phyloP scores from a whole-genome alignment of 768 basidiomycete genomes.

The Candolleomyces aberdarensis region DNA sequence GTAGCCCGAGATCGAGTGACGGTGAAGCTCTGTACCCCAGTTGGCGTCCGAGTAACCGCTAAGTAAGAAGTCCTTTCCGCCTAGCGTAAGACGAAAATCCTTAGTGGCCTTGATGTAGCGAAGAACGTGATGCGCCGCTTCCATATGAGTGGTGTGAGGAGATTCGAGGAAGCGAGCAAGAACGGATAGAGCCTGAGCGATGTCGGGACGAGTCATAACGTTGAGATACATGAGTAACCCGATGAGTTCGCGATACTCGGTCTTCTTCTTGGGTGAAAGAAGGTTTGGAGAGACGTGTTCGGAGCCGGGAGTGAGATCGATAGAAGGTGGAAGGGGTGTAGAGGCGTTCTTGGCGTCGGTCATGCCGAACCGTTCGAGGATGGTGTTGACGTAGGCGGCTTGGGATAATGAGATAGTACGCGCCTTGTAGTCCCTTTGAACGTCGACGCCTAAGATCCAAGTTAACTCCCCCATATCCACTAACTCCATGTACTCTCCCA shows the following conservation, averaged over 20 bases:
- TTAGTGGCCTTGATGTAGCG: slow-evolving; percentile 17
- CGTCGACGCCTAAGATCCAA: slow-evolving; percentile 25
- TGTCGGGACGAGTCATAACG: too few relatives aligned
- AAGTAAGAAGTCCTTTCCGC: neutral
- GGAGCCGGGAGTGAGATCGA: neutral
- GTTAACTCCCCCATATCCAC: slow-evolving; percentile 23
- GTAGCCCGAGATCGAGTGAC: slow-evolving; percentile 29
- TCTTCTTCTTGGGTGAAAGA: too few relatives aligned
- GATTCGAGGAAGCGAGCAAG: slow-evolving; percentile 13
- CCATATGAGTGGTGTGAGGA: slow-evolving; percentile 13
- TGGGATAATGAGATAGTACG: slow-evolving; percentile 23
- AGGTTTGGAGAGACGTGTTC: neutral
- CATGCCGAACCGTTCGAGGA: slow-evolving; percentile 18
- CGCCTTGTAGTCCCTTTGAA: slow-evolving; percentile 14
- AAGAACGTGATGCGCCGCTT: slow-evolving; percentile 11
- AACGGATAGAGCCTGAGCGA: too few relatives aligned
- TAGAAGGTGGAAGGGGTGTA: slow-evolving; percentile 14
- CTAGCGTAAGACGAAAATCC: slow-evolving; percentile 1
- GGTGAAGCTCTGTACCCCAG: slow-evolving; percentile 15
- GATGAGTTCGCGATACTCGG: too few relatives aligned
- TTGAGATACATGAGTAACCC: too few relatives aligned
- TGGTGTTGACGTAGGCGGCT: slow-evolving; percentile 18
- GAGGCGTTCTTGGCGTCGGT: slow-evolving; percentile 17
- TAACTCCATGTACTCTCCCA: slow-evolving; percentile 13
- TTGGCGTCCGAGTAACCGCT: slow-evolving; percentile 13